Conservation (phyloP, 2,329 filamentous ascomycete species). For the Pseudogymnoascus sp. region DNA sequence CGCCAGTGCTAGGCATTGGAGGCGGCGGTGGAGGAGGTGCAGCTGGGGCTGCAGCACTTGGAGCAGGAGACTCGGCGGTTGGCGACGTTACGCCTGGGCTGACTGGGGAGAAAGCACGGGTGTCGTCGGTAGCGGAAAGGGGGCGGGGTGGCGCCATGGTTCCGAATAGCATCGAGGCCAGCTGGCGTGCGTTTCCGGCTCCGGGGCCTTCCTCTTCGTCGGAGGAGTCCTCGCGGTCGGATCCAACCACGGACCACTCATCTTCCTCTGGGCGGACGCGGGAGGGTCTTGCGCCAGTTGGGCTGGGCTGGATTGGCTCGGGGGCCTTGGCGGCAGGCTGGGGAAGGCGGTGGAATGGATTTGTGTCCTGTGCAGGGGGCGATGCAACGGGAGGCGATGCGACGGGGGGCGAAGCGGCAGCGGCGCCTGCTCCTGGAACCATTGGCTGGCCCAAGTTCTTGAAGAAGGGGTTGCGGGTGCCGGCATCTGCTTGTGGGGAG, state of each 20-base stretch:
- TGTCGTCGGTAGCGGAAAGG: constrained; percentile 72
- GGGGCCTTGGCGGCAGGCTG: constrained; percentile 46
- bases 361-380: constrained; percentile 60
- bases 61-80: constrained; percentile 35
- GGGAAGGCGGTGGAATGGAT: constrained; percentile 87
- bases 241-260: constrained; percentile 77
- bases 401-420: constrained; percentile 34
- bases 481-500: constrained; percentile 54
- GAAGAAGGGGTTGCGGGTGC: constrained; percentile 94
- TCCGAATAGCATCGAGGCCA: constrained; percentile 91
- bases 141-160: constrained; percentile 93
- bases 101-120: constrained; percentile 41
- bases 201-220: constrained; percentile 71
- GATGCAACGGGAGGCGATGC: constrained; percentile 24
- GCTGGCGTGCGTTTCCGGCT: constrained; percentile 77
- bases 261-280: constrained; percentile 58
- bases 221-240: constrained; percentile 66
- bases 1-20: constrained; percentile 38
- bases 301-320: constrained; percentile 37
- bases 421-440: constrained; percentile 34
- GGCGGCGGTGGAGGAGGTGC: constrained; percentile 42
- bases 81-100: constrained; percentile 38
- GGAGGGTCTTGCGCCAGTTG: constrained; percentile 39
- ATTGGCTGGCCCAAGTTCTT: constrained; percentile 70
- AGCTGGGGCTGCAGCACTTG: constrained; percentile 30